Conservation (phyloP, 257 asterid species). For the Schizonepeta tenuifolia region DNA sequence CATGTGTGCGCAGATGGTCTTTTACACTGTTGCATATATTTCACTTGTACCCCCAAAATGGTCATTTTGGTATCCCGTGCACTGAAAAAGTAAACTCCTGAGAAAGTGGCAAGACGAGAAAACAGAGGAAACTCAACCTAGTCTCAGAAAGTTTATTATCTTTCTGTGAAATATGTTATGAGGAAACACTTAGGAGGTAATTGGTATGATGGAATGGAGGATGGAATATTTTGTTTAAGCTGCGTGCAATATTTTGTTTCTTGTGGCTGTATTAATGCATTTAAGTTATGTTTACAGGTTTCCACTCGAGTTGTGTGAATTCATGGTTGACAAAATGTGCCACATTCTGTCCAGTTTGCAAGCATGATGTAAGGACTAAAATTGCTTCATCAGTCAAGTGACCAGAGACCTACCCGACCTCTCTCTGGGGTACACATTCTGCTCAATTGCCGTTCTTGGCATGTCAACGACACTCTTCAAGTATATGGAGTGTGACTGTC, state of each 20-base stretch:
- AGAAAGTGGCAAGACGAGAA: neutral
- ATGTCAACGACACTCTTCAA: neutral
- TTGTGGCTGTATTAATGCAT: slow-evolving; percentile 21
- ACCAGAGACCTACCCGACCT: neutral
- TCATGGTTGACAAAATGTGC: slow-evolving; percentile 44
- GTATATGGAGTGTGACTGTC: neutral
- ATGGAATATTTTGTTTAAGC: no score
- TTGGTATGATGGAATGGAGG: no score
- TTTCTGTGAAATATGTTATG: neutral
- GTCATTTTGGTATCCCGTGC: neutral
- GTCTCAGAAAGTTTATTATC: neutral
- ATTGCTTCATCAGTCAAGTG: slow-evolving; percentile 23
- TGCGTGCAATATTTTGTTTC: neutral
- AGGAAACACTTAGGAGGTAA: neutral
- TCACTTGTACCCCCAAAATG: neutral
- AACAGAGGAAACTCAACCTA: slow-evolving; percentile 8
- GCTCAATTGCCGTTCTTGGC: slow-evolving; percentile 14
- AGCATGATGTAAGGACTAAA: slow-evolving; percentile 32
- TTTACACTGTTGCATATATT: neutral
- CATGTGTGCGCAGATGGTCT: neutral
- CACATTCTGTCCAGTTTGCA: slow-evolving; percentile 41
- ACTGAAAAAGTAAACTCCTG: no score
- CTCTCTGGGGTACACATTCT: neutral
- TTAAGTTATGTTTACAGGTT: slow-evolving; percentile 23
- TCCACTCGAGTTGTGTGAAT: slow-evolving; percentile 37